phyloP scores from a whole-genome alignment of 2,329 filamentous ascomycete species.

The Fusarium scirpi region DNA sequence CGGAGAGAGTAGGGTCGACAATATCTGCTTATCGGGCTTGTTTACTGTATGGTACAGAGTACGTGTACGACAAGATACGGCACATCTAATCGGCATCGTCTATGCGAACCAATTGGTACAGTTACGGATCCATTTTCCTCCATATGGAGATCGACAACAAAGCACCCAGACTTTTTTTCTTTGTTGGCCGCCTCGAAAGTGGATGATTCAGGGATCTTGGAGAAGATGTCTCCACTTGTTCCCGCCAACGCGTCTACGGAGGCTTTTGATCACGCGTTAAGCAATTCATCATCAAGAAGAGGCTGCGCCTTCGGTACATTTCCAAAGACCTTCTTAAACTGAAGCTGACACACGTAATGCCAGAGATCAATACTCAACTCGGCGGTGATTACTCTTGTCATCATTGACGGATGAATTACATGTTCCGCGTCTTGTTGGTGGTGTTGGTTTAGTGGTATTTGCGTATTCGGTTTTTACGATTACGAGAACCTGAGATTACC shows the following conservation, averaged over 20 bases:
- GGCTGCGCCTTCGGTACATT: conserved; percentile 15
- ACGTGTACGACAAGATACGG: background rate
- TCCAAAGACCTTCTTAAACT: conserved; percentile 10
- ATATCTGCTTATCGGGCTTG: background rate
- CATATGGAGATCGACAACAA: conserved; percentile 32
- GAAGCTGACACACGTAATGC: conserved; percentile 8
- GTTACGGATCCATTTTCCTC: background rate
- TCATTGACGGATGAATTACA: background rate
- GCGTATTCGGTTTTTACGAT: conserved; percentile 41
- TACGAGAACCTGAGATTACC: conserved; percentile 21
- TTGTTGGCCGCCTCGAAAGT: conserved; percentile 32
- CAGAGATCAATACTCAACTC: conserved; percentile 14
- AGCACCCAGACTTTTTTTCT: conserved; percentile 21
- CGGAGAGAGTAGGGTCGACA: background rate
- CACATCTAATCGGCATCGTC: background rate
- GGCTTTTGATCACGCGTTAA: conserved; percentile 5
- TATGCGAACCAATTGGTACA: conserved; percentile 4
- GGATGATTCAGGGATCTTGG: conserved; percentile 32
- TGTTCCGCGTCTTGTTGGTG: background rate
- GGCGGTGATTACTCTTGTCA: conserved; percentile 1
- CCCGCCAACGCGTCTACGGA: conserved; percentile 29
- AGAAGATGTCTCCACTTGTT: conserved; percentile 22
- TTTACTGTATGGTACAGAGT: background rate
- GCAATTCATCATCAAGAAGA: background rate
- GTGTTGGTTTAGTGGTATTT: conserved; percentile 4